phyloP scores from a whole-genome alignment of 345 rosid species.

The Cochlearia excelsa region DNA sequence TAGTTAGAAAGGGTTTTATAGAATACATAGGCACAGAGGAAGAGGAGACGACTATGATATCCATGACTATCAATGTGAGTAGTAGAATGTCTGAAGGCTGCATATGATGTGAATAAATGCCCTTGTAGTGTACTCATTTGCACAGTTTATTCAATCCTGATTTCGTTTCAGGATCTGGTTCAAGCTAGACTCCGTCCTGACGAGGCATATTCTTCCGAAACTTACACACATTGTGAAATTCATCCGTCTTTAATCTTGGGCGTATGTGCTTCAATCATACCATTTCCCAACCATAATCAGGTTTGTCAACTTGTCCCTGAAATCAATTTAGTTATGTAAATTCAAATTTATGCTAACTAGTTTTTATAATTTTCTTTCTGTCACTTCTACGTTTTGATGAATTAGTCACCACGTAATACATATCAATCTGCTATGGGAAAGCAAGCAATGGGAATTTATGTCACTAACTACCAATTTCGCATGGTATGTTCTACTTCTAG shows the following conservation, averaged over 20 bases:
- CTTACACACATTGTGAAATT: too few relatives aligned
- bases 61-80: constrained; percentile 97
- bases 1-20: constrained; percentile 80
- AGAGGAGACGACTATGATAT: constrained; percentile 99
- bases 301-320: too few relatives aligned
- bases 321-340: too few relatives aligned
- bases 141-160: constrained; percentile 16
- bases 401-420: too few relatives aligned
- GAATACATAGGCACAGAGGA: constrained; percentile 97
- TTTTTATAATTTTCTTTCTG: too few relatives aligned
- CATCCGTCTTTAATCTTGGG: too few relatives aligned
- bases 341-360: constrained; percentile 5
- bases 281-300: too few relatives aligned
- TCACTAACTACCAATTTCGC: constrained; percentile 94
- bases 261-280: too few relatives aligned
- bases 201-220: constrained; percentile 52
- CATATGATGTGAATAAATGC: constrained; percentile 2
- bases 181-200: constrained; percentile 71
- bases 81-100: constrained; percentile 1
- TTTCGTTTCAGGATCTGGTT: constrained; percentile 69
- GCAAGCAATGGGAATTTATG: too few relatives aligned
- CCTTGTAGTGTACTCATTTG: constrained; percentile 1
- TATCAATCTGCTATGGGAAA: too few relatives aligned
- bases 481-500: constrained; percentile 66
- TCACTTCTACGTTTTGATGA: too few relatives aligned